phyloP scores from a whole-genome alignment of 495 filamentous ascomycete species.

The Lasiosphaeria ovina region DNA sequence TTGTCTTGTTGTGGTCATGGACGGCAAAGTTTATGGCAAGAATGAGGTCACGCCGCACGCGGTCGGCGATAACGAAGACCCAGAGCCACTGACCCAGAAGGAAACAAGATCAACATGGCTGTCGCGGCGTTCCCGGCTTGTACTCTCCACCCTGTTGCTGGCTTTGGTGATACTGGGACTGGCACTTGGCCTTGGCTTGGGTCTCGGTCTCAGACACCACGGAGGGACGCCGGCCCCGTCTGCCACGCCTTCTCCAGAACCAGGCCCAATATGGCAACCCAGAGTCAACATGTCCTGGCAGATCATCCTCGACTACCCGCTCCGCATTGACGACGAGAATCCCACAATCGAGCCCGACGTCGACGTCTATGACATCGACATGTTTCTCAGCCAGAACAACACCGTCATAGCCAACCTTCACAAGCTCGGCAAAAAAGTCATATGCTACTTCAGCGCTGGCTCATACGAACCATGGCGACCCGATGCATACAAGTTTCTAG shows the following conservation, averaged over 20 bases:
- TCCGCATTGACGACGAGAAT: conserved; percentile 32
- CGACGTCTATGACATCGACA: conserved; percentile 32
- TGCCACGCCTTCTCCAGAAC: background rate
- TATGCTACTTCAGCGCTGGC: conserved; percentile 75
- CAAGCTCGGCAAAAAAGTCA: conserved; percentile 41
- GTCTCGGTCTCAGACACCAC: conserved; percentile 19
- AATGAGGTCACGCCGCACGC: too few species aligned
- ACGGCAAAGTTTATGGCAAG: too few species aligned
- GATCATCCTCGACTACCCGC: conserved; percentile 32
- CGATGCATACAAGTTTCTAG: conserved; percentile 53
- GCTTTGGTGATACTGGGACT: conserved; percentile 13
- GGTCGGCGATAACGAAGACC: too few species aligned
- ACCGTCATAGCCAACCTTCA: conserved; percentile 25
- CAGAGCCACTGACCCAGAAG: background rate
- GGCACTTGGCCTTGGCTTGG: conserved; percentile 23
- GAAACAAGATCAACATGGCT: background rate
- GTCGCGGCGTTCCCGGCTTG: conserved; percentile 12
- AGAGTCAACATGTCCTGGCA: conserved; percentile 24
- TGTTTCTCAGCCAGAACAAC: conserved; percentile 26
- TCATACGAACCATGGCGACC: conserved; percentile 55
- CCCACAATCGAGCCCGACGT: conserved; percentile 28
- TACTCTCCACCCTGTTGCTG: conserved; percentile 13
- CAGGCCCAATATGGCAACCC: conserved; percentile 23
- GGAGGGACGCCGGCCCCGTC: background rate
- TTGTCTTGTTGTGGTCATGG: too few species aligned